These are phyloP conservation scores for Podospora comata DNA, from an alignment of 495 filamentous ascomycete genomes.

Conservation along the genomic window DNA sequence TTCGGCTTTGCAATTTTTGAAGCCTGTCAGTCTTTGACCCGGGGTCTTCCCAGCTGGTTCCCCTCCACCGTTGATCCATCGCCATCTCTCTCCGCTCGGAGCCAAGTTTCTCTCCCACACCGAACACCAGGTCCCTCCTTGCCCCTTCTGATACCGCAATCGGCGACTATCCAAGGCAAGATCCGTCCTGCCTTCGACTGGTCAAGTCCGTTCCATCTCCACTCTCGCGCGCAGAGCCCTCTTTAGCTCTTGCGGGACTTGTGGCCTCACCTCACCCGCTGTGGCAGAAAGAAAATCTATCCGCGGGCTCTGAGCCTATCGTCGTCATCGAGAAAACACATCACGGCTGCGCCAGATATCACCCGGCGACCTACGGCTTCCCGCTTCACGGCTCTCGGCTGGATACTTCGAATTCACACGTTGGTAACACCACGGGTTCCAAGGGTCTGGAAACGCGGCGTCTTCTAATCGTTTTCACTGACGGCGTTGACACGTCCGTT, in stretches of 20 bases:
- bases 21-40: conserved; percentile 9
- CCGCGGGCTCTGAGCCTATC: conserved; percentile 11
- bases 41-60: conserved; percentile 29
- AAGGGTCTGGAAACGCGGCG: conserved; percentile 1
- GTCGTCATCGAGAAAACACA: conserved; percentile 14
- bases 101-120: conserved; percentile 16
- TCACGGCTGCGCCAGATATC: conserved; percentile 4
- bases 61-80: conserved; percentile 4
- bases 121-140: conserved; percentile 3
- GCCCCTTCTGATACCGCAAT: conserved; percentile 29
- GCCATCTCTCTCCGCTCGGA: conserved; percentile 14
- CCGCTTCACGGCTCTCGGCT: background rate
- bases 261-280: conserved; percentile 12
- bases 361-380: conserved; percentile 9
- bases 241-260: conserved; percentile 10
- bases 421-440: conserved; percentile 3
- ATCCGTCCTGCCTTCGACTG: conserved; percentile 21
- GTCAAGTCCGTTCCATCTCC: conserved; percentile 28
- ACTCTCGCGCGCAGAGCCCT: conserved; percentile 28
- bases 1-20: background rate
- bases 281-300: conserved; percentile 19
- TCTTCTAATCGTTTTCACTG: background rate
- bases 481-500: background rate
- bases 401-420: conserved; percentile 1
- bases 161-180: conserved; percentile 28